phyloP scores from a whole-genome alignment of 768 basidiomycete species.

The Lactifluus piperatus region DNA sequence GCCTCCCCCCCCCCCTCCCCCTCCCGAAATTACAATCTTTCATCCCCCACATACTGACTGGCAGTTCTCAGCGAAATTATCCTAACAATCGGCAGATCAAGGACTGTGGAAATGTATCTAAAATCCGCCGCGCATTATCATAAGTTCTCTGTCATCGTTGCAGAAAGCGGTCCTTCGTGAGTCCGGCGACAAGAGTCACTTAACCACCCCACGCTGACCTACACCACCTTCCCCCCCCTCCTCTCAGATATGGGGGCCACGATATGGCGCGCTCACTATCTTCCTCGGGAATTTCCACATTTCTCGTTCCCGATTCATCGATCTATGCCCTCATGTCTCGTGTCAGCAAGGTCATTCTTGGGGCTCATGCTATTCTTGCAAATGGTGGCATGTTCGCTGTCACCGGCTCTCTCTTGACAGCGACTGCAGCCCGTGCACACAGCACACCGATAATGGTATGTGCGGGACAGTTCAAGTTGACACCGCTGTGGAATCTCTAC shows the following conservation, averaged over 20 bases:
- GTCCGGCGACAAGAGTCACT: conserved; percentile 28
- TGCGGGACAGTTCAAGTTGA: conserved; percentile 94
- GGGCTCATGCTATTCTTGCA: conserved; percentile 91
- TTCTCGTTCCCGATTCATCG: conserved; percentile 93
- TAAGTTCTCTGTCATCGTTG: conserved; percentile 93
- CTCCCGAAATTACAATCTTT: not conserved
- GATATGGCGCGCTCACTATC: conserved; percentile 79
- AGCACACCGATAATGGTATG: conserved; percentile 89
- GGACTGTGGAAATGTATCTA: conserved; percentile 88
- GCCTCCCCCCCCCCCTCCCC: conserved; percentile 13
- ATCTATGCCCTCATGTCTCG: conserved; percentile 95
- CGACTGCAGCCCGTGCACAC: conserved; percentile 81
- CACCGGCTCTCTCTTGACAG: conserved; percentile 76
- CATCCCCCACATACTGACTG: not conserved
- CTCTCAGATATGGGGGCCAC: conserved; percentile 67
- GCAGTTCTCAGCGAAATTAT: conserved; percentile 74
- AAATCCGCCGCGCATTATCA: conserved; percentile 83
- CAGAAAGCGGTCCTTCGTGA: conserved; percentile 90
- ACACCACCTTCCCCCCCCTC: not conserved
- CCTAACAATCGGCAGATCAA: conserved; percentile 87
- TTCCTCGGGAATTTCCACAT: conserved; percentile 79
- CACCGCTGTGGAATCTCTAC: conserved; percentile 83
- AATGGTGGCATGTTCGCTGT: conserved; percentile 94
- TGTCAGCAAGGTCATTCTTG: conserved; percentile 92
- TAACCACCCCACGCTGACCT: not conserved